phyloP scores from a whole-genome alignment of 805 yeast genomes.

The Spathaspora sp. region DNA sequence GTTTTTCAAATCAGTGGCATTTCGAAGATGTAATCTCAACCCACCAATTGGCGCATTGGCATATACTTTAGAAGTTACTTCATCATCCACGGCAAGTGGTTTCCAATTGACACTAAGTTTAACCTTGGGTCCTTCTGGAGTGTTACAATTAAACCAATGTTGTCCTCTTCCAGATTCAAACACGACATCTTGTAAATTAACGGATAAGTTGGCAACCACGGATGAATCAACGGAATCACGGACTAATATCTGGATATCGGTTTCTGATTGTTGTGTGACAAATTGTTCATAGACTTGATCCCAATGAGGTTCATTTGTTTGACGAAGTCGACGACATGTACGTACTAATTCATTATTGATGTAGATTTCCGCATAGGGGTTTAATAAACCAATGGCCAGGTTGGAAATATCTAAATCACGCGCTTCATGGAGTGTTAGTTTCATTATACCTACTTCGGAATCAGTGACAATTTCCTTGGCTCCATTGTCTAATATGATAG shows the following conservation, averaged over 20 bases:
- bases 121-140: slow-evolving; percentile 40
- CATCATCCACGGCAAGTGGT: slow-evolving; percentile 54
- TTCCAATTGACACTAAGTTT: slow-evolving; percentile 65
- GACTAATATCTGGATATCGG: slow-evolving; percentile 53
- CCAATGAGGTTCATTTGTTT: slow-evolving; percentile 73
- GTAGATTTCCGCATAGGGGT: slow-evolving; percentile 68
- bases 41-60: slow-evolving; percentile 65
- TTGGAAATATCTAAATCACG: slow-evolving; percentile 49
- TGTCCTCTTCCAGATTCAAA: slow-evolving; percentile 48
- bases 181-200: slow-evolving; percentile 52
- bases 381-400: slow-evolving; percentile 49
- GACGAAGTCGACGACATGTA: slow-evolving; percentile 57
- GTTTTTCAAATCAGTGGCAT: slow-evolving; percentile 49
- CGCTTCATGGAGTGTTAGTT: slow-evolving; percentile 59
- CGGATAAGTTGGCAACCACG: slow-evolving; percentile 50
- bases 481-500: slow-evolving; percentile 46
- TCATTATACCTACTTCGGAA: slow-evolving; percentile 72
- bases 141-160: slow-evolving; percentile 45
- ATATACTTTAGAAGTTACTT: slow-evolving; percentile 41
- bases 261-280: slow-evolving; percentile 55
- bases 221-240: slow-evolving; percentile 58
- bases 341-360: slow-evolving; percentile 55
- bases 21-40: slow-evolving; percentile 54
- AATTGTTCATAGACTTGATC: slow-evolving; percentile 59
- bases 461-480: slow-evolving; percentile 48